A percentile compares a stretch with the other conserved stretches of the same genome.
Conservation (phyloP, 805 yeast species). For the Myxozyma vanderwaltii region DNA sequence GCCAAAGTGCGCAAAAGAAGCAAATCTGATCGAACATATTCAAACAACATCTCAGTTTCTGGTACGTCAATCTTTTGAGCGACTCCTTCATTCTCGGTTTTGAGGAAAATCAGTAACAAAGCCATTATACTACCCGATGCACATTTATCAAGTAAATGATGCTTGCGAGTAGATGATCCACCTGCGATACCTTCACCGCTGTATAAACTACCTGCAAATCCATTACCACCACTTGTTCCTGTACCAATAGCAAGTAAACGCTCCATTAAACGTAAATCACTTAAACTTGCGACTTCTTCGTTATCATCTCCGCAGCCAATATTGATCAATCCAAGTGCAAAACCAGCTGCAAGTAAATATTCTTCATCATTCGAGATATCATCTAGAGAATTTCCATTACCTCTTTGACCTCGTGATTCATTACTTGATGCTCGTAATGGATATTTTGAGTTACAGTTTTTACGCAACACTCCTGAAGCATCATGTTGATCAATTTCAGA, state of each 20-base stretch:
- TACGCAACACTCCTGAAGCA: conserved; percentile 21
- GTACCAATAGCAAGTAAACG: conserved; percentile 59
- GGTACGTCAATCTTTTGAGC: conserved; percentile 68
- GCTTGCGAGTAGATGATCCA: conserved; percentile 63
- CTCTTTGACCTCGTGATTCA: background rate
- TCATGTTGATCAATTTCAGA: conserved; percentile 54
- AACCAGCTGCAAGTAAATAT: conserved; percentile 84
- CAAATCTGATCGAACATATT: conserved; percentile 77
- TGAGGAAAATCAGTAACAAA: conserved; percentile 69
- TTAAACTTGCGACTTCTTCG: conserved; percentile 50
- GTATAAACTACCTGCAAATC: conserved; percentile 5
- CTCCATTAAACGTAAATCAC: conserved; percentile 67
- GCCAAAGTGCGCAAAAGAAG: conserved; percentile 66
- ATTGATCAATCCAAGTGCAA: conserved; percentile 81
- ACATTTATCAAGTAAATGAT: conserved; percentile 62
- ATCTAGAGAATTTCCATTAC: conserved; percentile 37
- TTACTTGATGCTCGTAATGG: background rate
- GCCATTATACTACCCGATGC: conserved; percentile 74
- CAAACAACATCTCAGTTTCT: conserved; percentile 56
- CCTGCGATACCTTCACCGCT: conserved; percentile 26
- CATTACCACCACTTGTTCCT: conserved; percentile 38
- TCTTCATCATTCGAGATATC: conserved; percentile 57
- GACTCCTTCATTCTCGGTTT: conserved; percentile 59
- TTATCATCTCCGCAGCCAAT: conserved; percentile 68
- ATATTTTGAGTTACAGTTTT: background rate